phyloP scores from a whole-genome alignment of 2,329 filamentous ascomycete genomes.

The Calonectria leucothoes region DNA sequence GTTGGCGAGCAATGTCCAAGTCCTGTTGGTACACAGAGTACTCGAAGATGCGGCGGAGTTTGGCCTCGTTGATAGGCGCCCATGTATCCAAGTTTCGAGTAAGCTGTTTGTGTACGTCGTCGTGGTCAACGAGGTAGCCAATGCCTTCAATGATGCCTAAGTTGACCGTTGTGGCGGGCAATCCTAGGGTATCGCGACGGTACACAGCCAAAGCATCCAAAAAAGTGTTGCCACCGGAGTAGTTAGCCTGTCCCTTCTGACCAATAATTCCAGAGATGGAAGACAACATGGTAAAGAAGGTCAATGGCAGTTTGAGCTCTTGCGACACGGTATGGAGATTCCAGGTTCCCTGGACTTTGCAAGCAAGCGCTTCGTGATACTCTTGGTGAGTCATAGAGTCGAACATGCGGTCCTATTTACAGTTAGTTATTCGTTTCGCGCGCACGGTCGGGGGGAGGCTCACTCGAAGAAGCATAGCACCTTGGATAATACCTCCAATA shows the following conservation, averaged over 20 bases:
- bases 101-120: constrained; percentile 14
- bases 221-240: constrained; percentile 48
- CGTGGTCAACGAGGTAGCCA: constrained; percentile 29
- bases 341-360: constrained; percentile 44
- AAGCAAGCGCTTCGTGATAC: constrained; percentile 18
- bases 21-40: constrained; percentile 45
- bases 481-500: not conserved
- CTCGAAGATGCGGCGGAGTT: constrained; percentile 42
- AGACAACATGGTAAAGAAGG: constrained; percentile 51
- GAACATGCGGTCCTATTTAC: constrained; percentile 18
- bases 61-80: constrained; percentile 42
- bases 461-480: not conserved
- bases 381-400: constrained; percentile 24
- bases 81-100: constrained; percentile 16
- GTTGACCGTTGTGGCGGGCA: constrained; percentile 42
- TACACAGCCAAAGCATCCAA: constrained; percentile 46
- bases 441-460: not conserved
- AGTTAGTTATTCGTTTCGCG: not conserved
- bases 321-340: constrained; percentile 49
- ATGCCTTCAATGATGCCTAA: constrained; percentile 41
- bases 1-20: not conserved
- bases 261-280: constrained; percentile 46
- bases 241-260: constrained; percentile 48
- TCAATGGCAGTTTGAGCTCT: constrained; percentile 32
- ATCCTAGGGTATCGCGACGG: constrained; percentile 31